Percentiles rank a stretch among this genome's conserved stretches.
These are phyloP conservation scores for Diplodia intermedia DNA, from an alignment of 2,329 filamentous ascomycete genomes.

Conservation along the genomic window DNA sequence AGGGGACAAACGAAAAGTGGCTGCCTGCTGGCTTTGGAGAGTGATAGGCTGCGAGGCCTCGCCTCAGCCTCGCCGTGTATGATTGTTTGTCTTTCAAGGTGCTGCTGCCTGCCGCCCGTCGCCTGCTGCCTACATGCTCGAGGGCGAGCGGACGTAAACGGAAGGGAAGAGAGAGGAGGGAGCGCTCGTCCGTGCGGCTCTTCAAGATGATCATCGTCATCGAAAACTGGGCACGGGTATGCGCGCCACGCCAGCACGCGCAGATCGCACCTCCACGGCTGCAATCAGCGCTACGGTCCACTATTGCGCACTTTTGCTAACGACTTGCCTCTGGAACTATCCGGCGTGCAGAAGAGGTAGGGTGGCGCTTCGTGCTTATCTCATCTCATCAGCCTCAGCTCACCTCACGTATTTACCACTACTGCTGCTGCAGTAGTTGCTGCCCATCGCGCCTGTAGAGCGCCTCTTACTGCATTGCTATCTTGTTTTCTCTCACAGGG, in stretches of 20 bases:
- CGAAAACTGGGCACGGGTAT: conserved; percentile 1
- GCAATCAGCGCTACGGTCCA: neutral
- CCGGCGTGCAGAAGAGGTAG: neutral
- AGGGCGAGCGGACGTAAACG: neutral
- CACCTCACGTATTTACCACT: neutral
- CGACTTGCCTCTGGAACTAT: neutral
- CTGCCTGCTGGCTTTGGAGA: neutral
- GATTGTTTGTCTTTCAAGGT: too few relatives aligned
- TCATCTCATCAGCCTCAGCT: neutral
- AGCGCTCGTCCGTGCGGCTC: neutral
- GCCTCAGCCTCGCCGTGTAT: too few relatives aligned
- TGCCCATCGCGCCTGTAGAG: neutral
- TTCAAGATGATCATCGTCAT: conserved; percentile 4
- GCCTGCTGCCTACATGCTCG: too few relatives aligned
- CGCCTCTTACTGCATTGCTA: neutral
- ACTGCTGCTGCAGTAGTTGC: neutral
- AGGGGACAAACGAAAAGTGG: neutral
- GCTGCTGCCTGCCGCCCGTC: too few relatives aligned
- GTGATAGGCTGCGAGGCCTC: too few relatives aligned
- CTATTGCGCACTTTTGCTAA: neutral
- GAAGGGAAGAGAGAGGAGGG: neutral
- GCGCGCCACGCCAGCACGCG: neutral
- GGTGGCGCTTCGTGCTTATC: neutral
- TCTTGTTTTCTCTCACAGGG: neutral
- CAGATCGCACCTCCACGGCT: neutral